These are phyloP conservation scores for Blastobotrys capitulatus DNA, from an alignment of 1,139 yeast genomes.

Conservation along the genomic window DNA sequence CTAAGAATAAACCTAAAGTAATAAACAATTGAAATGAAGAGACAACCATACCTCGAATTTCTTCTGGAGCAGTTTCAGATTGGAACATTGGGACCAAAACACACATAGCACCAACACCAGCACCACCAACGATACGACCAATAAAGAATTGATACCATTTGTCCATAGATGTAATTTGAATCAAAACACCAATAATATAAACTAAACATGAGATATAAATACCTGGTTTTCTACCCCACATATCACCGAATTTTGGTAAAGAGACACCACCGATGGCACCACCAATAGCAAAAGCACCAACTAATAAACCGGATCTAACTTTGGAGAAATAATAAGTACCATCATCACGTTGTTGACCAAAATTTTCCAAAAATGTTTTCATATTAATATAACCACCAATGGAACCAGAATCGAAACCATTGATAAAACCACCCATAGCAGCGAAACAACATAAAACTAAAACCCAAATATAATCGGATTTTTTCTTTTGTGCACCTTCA, in stretches of 20 bases:
- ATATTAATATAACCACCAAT: constrained; percentile 67
- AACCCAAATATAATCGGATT: constrained; percentile 12
- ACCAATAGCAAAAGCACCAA: constrained; percentile 51
- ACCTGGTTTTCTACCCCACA: constrained; percentile 1
- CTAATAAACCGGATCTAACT: constrained; percentile 46
- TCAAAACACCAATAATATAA: neutral
- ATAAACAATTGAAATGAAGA: constrained; percentile 2
- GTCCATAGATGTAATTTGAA: constrained; percentile 29
- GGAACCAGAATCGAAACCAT: constrained; percentile 57
- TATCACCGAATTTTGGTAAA: constrained; percentile 41
- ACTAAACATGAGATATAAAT: neutral
- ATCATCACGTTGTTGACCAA: constrained; percentile 35
- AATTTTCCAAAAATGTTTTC: constrained; percentile 53
- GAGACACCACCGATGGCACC: constrained; percentile 45
- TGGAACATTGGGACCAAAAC: constrained; percentile 3
- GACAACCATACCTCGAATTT: constrained; percentile 2
- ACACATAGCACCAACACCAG: neutral
- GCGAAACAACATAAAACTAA: constrained; percentile 10
- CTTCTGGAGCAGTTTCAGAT: constrained; percentile 4
- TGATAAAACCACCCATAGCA: constrained; percentile 33
- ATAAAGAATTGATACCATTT: constrained; percentile 35
- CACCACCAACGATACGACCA: neutral
- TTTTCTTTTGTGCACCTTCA: constrained; percentile 7
- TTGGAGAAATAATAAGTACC: constrained; percentile 34
- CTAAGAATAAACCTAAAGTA: neutral